Percentiles rank a stretch among this genome's conserved stretches.
phyloP scores from a whole-genome alignment of 2,329 filamentous ascomycete genomes.

The Colletotrichum ledebouriae region DNA sequence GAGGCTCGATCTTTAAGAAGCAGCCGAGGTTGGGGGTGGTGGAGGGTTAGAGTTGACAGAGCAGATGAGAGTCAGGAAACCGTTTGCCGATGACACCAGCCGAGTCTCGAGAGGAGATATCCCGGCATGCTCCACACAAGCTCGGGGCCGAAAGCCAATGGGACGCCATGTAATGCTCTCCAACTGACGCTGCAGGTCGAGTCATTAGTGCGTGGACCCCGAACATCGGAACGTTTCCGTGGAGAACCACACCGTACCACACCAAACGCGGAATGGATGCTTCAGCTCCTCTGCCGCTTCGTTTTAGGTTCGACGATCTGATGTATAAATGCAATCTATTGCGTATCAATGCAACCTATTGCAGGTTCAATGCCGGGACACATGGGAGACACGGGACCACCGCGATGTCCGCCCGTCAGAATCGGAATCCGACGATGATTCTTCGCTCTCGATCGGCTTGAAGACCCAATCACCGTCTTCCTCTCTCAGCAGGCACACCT shows the following conservation, averaged over 20 bases:
- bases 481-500: conserved; percentile 52
- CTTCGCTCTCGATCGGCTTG: conserved; percentile 45
- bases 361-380: background rate
- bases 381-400: background rate
- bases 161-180: conserved; percentile 7
- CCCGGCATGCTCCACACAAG: conserved; percentile 24
- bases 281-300: background rate
- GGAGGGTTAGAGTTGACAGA: conserved; percentile 31
- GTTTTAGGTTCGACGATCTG: conserved; percentile 19
- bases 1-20: conserved; percentile 19
- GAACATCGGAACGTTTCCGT: conserved; percentile 26
- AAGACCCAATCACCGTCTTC: conserved; percentile 55
- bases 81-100: conserved; percentile 36
- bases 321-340: conserved; percentile 17
- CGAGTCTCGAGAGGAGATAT: conserved; percentile 23
- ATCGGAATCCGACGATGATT: conserved; percentile 36
- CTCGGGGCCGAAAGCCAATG: conserved; percentile 21
- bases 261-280: conserved; percentile 28
- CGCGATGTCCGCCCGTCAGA: conserved; percentile 15
- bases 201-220: conserved; percentile 17
- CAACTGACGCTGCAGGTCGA: conserved; percentile 22
- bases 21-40: conserved; percentile 7
- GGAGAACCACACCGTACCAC: background rate
- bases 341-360: background rate
- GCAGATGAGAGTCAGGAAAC: conserved; percentile 38